Conservation (phyloP, 768 basidiomycete genomes). For the Kwoniella dejecticola region DNA sequence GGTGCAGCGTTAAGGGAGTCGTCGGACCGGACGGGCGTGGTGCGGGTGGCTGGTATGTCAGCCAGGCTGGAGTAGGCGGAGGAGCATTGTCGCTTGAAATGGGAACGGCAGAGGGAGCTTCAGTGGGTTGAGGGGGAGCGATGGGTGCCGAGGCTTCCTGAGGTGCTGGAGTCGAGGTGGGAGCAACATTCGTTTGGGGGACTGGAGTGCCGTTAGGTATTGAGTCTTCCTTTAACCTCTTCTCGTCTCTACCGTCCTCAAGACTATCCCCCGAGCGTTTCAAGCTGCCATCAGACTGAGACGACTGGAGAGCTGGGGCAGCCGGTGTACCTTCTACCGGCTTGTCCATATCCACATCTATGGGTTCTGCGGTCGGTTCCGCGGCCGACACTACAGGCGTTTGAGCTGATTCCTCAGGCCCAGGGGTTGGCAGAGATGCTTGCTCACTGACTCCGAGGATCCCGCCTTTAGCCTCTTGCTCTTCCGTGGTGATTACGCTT, state of each 20-base stretch:
- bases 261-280: conserved; percentile 46
- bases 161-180: no score
- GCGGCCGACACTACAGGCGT: conserved; percentile 48
- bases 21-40: conserved; percentile 47
- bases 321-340: conserved; percentile 8
- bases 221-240: conserved; percentile 43
- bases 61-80: conserved; percentile 29
- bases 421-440: conserved; percentile 43
- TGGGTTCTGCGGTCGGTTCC: conserved; percentile 35
- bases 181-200: conserved; percentile 40
- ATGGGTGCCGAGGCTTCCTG: no score
- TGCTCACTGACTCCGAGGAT: conserved; percentile 22
- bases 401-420: conserved; percentile 46
- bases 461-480: conserved; percentile 11
- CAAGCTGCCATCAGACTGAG: conserved; percentile 27
- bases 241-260: conserved; percentile 39
- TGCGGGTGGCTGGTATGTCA: conserved; percentile 44
- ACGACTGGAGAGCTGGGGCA: conserved; percentile 5
- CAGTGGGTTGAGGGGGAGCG: conserved; percentile 47
- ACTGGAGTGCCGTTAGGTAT: neutral
- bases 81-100: conserved; percentile 26
- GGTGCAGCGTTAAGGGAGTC: conserved; percentile 63
- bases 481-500: conserved; percentile 37
- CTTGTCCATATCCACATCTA: conserved; percentile 38
- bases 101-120: conserved; percentile 33